These are phyloP conservation scores for Orbilia javanica DNA, from an alignment of 2,329 filamentous ascomycete species.

Conservation along the genomic window DNA sequence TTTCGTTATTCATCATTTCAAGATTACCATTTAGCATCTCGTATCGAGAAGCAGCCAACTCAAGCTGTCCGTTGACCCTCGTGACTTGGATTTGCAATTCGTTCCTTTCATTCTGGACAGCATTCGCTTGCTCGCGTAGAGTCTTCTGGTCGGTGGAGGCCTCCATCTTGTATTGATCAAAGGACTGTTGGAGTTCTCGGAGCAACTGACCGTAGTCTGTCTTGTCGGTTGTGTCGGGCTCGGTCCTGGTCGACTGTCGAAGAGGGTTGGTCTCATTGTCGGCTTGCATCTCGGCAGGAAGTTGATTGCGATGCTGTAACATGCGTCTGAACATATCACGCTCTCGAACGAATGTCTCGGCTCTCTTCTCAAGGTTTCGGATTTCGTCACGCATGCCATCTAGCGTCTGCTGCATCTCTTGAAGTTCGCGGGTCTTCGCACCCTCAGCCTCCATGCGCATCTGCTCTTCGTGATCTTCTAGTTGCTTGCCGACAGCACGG, in stretches of 20 bases:
- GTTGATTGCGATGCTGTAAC: constrained; percentile 75
- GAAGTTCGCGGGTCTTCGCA: constrained; percentile 76
- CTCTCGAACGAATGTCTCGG: constrained; percentile 94
- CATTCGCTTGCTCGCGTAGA: constrained; percentile 85
- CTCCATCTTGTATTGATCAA: constrained; percentile 89
- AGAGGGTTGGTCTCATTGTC: constrained; percentile 66
- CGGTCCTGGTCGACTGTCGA: constrained; percentile 65
- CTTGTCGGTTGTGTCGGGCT: constrained; percentile 62
- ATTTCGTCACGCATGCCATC: constrained; percentile 87
- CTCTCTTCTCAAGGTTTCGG: constrained; percentile 79
- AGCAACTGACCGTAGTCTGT: constrained; percentile 79
- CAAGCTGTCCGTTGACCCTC: constrained; percentile 82
- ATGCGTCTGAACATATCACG: constrained; percentile 98
- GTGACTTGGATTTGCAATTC: constrained; percentile 85
- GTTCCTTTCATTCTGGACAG: constrained; percentile 83
- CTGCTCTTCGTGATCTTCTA: constrained; percentile 59
- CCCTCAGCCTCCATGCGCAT: constrained; percentile 70
- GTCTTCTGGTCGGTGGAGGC: constrained; percentile 83
- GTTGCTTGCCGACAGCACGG: constrained; percentile 76
- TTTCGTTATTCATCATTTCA: constrained; percentile 83
- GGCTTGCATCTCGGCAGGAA: constrained; percentile 51
- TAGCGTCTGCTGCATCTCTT: constrained; percentile 78
- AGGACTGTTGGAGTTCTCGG: constrained; percentile 88
- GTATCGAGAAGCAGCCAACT: constrained; percentile 83
- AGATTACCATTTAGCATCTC: constrained; percentile 93